Conservation (phyloP, 2,329 filamentous ascomycete species). For the Aspergillus transmontanensis region DNA sequence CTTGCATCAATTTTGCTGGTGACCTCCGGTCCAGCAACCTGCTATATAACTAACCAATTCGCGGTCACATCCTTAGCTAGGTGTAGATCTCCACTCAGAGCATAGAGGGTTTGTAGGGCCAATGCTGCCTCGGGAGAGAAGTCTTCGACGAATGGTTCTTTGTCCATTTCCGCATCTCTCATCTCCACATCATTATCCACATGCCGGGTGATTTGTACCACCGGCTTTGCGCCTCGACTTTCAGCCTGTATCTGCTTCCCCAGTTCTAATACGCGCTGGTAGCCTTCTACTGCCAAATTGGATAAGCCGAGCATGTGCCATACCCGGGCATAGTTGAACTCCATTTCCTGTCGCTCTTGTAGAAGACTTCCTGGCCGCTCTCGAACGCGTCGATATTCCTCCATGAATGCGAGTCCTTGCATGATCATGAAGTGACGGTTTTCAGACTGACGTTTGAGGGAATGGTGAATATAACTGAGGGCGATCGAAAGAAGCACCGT, state of each 20-base stretch:
- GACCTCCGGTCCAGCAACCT: not conserved
- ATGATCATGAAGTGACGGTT: constrained; percentile 86
- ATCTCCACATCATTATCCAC: constrained; percentile 43
- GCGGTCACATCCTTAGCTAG: constrained; percentile 64
- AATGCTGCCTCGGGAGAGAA: constrained; percentile 73
- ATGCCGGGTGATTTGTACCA: constrained; percentile 37
- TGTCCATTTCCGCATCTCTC: constrained; percentile 18
- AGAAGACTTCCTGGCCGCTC: constrained; percentile 44
- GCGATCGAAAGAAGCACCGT: constrained; percentile 81
- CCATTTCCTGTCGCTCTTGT: constrained; percentile 69
- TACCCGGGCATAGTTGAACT: constrained; percentile 76
- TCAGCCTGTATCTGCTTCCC: constrained; percentile 48
- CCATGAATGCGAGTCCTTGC: constrained; percentile 81
- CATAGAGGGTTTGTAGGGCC: constrained; percentile 69
- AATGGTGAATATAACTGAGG: constrained; percentile 83
- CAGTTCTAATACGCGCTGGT: constrained; percentile 61
- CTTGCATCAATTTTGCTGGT: not conserved
- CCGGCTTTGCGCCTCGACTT: constrained; percentile 20
- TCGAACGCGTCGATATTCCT: constrained; percentile 69
- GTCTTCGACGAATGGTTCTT: constrained; percentile 51
- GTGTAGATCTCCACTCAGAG: constrained; percentile 63
- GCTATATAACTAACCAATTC: constrained; percentile 55
- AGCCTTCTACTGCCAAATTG: constrained; percentile 73
- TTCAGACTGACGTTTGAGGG: constrained; percentile 83
- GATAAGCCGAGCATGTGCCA: constrained; percentile 76